Evolutionary conservation across 2,329 filamentous ascomycete genomes (phyloP), one percentile per base, ranked within the genome.

Genomic region (Diaporthe humulicola): DNA sequence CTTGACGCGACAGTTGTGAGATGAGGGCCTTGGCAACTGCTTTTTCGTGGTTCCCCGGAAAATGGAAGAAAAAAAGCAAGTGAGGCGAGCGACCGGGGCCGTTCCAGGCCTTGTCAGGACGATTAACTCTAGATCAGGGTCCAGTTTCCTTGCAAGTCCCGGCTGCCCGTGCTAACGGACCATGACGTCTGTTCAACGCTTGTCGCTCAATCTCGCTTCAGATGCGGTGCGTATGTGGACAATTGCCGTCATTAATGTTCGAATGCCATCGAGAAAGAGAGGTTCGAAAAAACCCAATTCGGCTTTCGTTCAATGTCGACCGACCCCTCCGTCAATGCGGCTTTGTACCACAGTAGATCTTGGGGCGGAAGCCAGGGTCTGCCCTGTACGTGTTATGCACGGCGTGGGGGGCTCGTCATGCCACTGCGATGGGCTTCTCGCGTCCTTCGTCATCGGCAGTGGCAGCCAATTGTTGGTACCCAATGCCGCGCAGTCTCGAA

Each of bases 11-110:
- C 48, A 54, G 33, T 28, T 69, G 33, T 69, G 48, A 67, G 64
- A 69, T 69, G 64, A 69, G 64, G 22, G 30, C 33, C 64, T 54
- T 69, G 64, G 64, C 64, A 54, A 40, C 64, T 69, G 64, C 64
- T 69, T 69, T 69, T 69, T 69, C 64, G 33, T 40, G 2, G 45
- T 69, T 69, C 64, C 64, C 64, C 48, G n/a, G 64, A 69, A 67
- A 69, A 54, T 40, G 8, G 45, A 36, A 69, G 48, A 30, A 52
- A 69, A 58, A 58, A 69, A 69, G 64, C 64, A 69, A 69, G 12
- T 69, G 64, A 28, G 48, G 38, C 70, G 28, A 38, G 48, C 70
- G 17, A n/a, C 52, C 70, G 38, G 57, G 58, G 36, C 56, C 45
- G 22, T 45, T 54, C 25, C 33, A 52, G 58, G 28, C 30, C 25